phyloP scores from a whole-genome alignment of 495 filamentous ascomycete species.

The Podospora anserina region DNA sequence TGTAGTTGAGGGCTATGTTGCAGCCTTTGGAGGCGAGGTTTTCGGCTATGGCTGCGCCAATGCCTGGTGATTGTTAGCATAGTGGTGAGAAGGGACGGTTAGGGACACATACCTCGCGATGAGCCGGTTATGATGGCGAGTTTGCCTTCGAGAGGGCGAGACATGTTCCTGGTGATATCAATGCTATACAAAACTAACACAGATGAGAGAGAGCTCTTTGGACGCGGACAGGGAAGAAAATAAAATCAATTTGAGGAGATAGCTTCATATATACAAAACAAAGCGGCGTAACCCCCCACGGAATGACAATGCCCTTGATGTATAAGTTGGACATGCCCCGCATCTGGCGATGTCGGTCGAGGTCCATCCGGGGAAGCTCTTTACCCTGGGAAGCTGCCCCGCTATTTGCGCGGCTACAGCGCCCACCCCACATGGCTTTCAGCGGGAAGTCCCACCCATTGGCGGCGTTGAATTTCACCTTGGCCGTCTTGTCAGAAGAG shows the following conservation, averaged over 20 bases:
- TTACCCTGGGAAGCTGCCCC: slow-evolving; percentile 22
- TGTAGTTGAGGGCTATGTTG: slow-evolving; percentile 67
- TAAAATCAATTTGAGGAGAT: not conserved
- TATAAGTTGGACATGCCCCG: slow-evolving; percentile 12
- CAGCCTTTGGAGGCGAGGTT: slow-evolving; percentile 75
- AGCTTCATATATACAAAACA: slow-evolving; percentile 13
- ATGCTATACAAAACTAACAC: not conserved
- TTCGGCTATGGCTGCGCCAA: slow-evolving; percentile 76
- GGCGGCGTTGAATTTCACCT: slow-evolving; percentile 6
- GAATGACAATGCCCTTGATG: not conserved
- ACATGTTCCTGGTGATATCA: slow-evolving; percentile 23
- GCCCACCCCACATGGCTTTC: slow-evolving; percentile 7
- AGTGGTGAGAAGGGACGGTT: not conserved
- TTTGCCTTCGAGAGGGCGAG: slow-evolving; percentile 58
- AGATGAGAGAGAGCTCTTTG: not conserved
- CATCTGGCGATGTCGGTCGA: slow-evolving; percentile 13
- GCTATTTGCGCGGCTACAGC: slow-evolving; percentile 35
- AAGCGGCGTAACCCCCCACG: slow-evolving; percentile 10
- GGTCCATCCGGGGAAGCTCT: slow-evolving; percentile 2
- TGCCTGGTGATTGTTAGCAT: slow-evolving; percentile 54
- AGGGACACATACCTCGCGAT: slow-evolving; percentile 57
- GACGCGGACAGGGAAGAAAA: not conserved
- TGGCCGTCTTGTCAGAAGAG: not conserved
- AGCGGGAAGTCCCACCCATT: not conserved
- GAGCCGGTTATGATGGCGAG: slow-evolving; percentile 75